Base-by-base conservation (phyloP, 2,329 filamentous ascomycete species). In the Pseudopyrenochaeta lycopersici region DNA sequence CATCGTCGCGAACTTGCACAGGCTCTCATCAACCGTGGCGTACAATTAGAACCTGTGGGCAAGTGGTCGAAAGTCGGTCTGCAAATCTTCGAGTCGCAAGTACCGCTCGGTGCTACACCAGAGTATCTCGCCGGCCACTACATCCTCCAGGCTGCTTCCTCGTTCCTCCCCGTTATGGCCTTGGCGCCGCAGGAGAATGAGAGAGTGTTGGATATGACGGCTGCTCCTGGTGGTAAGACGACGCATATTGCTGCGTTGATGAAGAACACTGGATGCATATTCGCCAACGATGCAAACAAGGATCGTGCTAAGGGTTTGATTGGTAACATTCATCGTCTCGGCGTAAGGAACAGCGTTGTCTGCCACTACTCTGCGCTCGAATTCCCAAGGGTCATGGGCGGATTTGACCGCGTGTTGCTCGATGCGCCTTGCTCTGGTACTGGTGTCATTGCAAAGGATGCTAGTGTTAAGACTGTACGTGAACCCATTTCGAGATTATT, bases 11-110 rank as follows among this genome's bases (percentile, higher is more conserved):
- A 96, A 59, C 88, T 99, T 15, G 95, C 95, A 9, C 93, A 97
- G 76, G 86, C 93, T 1, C 85, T 97, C 55, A 97, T 97, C 82
- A 97, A 97, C 80, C 90, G 94, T 60, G 95, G 95, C 61, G 95
- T 99, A 43, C 96, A 93, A 12, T 85, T 99, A 33, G 94, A 99
- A 77, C 95, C 95, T 2, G 92, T 99, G 15, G 95, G 95, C 57
- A 98, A 98, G 78, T 99, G 95, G 95, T 95, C 90, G 65, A 99
- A 99, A 81, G 92, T 99, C 60, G 95, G 95, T 42, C 85, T 99
- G 35, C 95, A 99, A 76, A 87, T 99, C 55, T 99, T 99, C 75
- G 95, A 99, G 77, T 91, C 90, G 52, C 89, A 88, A 49, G 88
- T 90, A 0, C 92, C 92, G 2, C 85, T 97, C 1, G 93, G 93